Base-by-base conservation (phyloP, 2,329 filamentous ascomycete genomes). In the Paramyrothecium sp. region DNA sequence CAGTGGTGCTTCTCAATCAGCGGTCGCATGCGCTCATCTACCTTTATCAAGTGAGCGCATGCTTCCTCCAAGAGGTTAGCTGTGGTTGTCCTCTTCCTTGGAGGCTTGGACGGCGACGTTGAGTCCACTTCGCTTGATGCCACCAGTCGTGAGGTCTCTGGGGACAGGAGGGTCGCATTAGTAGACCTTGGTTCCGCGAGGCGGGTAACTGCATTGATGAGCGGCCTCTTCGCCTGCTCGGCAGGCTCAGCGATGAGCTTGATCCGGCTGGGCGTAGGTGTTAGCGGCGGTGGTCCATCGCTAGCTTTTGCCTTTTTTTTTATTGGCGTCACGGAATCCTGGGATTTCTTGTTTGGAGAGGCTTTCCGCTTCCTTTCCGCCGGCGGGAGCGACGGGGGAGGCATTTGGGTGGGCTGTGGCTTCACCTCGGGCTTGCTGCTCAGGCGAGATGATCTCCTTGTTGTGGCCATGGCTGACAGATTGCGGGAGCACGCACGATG, bases 1-100 rank as follows among this genome's bases (percentile, higher is more conserved):
- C 94, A 98, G 59, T 84, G 84, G 68, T 96, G 83, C 57, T 85
- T 84, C 57, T 90, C 87, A 52, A 97, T 85, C 19, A 97, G 73
- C 0, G 83, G 78, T 65, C 85, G 83, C 69, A 97, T 83, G 38
- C 87, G 87, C 11, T 87, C 78, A 65, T 97, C 93, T 5, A 90
- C 82, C 17, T 78, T 79, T 63, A 93, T 81, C 7, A 98, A 78
- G 73, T 96, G 89, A 10, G 83, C 84, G 61, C 88, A 85, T 3
- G 92, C 94, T 66, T 92, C 83, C 47, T 90, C 81, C 2, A 98
- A 81, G 17, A 97, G 74, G 53, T 83, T 90, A 19, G 83, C 84
- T 5, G 88, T 90, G n/a, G 89, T 90, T 2, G 82, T 81, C 17
- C 55, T 65, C 7, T 41, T 55, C 10, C 61, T 60, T 3, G 63